A percentile compares a stretch with the other conserved stretches of the same genome.
Conservation (phyloP, 305 asterid species). For the Fraxinus nigra region DNA sequence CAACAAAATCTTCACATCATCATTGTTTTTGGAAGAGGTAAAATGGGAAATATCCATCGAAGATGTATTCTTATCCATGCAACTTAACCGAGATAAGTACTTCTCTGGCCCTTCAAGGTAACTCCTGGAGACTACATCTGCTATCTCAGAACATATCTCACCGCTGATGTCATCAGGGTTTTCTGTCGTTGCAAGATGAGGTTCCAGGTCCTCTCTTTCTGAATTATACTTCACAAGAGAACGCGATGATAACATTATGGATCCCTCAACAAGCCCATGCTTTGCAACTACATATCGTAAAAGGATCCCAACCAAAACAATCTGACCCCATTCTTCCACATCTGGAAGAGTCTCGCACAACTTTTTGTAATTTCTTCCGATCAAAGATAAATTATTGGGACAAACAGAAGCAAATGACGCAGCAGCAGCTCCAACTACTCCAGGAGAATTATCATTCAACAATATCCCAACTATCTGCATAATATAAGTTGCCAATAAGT, state of each 20-base stretch:
- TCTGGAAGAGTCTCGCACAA: constrained; percentile 94
- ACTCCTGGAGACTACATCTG: constrained; percentile 66
- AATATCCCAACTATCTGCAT: constrained; percentile 78
- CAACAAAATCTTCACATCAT: constrained; percentile 75
- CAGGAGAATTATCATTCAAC: constrained; percentile 88
- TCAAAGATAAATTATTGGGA: constrained; percentile 75
- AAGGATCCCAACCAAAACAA: constrained; percentile 78
- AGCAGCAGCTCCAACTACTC: constrained; percentile 98
- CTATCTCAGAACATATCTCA: constrained; percentile 53
- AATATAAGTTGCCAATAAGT: constrained; percentile 24
- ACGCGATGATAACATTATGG: constrained; percentile 59
- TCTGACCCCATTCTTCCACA: constrained; percentile 98
- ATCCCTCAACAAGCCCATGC: constrained; percentile 88
- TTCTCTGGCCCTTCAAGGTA: constrained; percentile 95
- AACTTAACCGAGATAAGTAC: constrained; percentile 60
- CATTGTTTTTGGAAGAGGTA: constrained; percentile 77
- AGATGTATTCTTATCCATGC: constrained; percentile 43
- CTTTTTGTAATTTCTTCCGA: constrained; percentile 75
- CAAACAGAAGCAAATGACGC: constrained; percentile 88
- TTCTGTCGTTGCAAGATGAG: constrained; percentile 35
- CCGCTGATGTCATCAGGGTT: constrained; percentile 29
- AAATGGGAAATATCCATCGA: constrained; percentile 45
- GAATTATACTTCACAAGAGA: constrained; percentile 36
- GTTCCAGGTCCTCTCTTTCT: constrained; percentile 38
- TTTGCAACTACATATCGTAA: constrained; percentile 81